Percentiles rank a stretch among this genome's conserved stretches.
phyloP scores from a whole-genome alignment of 768 basidiomycete genomes.

The Asterophora parasitica region DNA sequence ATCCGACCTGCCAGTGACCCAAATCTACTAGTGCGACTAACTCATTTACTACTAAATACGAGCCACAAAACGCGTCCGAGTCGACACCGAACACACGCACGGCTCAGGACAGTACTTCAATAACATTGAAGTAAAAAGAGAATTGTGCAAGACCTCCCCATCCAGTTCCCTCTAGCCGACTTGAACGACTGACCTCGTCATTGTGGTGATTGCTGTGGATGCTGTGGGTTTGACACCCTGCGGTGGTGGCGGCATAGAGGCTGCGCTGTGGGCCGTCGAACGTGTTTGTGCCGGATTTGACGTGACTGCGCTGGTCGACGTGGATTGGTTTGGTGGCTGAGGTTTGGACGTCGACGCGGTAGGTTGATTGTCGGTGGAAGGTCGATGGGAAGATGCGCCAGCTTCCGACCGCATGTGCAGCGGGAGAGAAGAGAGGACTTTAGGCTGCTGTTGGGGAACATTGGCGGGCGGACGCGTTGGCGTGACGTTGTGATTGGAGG shows the following conservation, averaged over 20 bases:
- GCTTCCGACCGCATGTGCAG: conserved; percentile 32
- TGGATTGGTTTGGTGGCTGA: conserved; percentile 8
- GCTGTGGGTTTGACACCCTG: too few relatives aligned
- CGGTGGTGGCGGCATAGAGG: too few relatives aligned
- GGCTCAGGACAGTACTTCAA: too few relatives aligned
- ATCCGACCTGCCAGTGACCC: too few relatives aligned
- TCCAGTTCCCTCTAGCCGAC: conserved; percentile 3
- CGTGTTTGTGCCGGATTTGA: background rate
- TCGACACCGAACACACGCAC: too few relatives aligned
- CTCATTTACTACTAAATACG: too few relatives aligned
- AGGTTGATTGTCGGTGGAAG: conserved; percentile 8
- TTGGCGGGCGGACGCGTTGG: conserved; percentile 14
- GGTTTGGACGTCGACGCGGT: conserved; percentile 1
- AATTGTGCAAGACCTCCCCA: background rate
- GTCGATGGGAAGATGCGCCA: conserved; percentile 8
- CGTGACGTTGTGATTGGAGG: background rate
- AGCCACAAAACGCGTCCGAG: too few relatives aligned
- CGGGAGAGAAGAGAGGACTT: conserved; percentile 32
- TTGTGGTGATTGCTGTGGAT: too few relatives aligned
- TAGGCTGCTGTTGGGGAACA: conserved; percentile 18
- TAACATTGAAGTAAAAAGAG: background rate
- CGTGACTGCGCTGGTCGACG: conserved; percentile 9
- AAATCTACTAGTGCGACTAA: too few relatives aligned
- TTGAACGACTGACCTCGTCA: conserved; percentile 7
- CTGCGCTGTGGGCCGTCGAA: too few relatives aligned